A percentile compares a stretch with the other conserved stretches of the same genome.
These are phyloP conservation scores for Phytophthora pluvialis DNA, from an alignment of 352 stramenopile genomes.

Conservation along the genomic window DNA sequence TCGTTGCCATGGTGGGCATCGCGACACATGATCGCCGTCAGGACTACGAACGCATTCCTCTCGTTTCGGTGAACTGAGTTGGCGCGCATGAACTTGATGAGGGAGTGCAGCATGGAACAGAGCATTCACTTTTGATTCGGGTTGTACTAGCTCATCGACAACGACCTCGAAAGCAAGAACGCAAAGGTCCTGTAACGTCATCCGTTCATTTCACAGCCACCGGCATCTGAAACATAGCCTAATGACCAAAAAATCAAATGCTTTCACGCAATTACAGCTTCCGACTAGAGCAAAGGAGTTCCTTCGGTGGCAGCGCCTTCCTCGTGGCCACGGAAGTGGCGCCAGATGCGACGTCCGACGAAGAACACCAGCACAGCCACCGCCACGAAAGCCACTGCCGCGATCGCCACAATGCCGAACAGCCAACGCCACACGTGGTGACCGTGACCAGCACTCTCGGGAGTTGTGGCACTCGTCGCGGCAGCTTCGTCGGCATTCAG, in stretches of 20 bases:
- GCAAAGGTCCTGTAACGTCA: neutral
- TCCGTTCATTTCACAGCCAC: neutral
- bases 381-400: constrained; percentile 20
- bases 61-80: constrained; percentile 13
- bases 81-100: neutral
- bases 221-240: no score
- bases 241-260: no score
- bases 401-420: constrained; percentile 32
- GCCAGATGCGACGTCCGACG: constrained; percentile 28
- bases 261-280: no score
- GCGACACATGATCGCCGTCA: constrained; percentile 8
- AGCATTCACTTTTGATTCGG: no score
- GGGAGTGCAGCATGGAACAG: no score
- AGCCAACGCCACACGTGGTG: constrained; percentile 36
- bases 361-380: constrained; percentile 32
- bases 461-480: constrained; percentile 5
- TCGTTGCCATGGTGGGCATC: constrained; percentile 14
- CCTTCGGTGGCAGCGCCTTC: constrained; percentile 21
- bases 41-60: constrained; percentile 15
- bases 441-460: constrained; percentile 14
- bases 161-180: neutral
- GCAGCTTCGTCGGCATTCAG: constrained; percentile 17
- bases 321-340: constrained; percentile 29
- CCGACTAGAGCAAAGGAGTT: constrained; percentile 21
- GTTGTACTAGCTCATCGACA: no score